phyloP scores from a whole-genome alignment of 345 rosid species.

The Eucalyptus guilfoylei region DNA sequence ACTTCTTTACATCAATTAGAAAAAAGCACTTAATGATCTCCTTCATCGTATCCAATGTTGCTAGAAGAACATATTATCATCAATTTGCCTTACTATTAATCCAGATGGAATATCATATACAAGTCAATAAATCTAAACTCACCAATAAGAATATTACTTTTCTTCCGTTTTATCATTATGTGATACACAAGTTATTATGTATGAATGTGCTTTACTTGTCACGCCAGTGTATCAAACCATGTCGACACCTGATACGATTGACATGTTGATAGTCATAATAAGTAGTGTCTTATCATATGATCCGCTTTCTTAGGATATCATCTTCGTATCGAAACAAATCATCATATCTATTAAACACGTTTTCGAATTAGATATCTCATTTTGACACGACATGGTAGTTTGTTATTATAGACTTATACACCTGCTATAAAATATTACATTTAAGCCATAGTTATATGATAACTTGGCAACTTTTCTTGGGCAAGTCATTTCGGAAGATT shows the following conservation, averaged over 20 bases:
- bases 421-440: background rate
- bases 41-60: background rate
- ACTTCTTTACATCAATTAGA: background rate
- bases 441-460: background rate
- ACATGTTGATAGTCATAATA: background rate
- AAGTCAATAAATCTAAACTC: background rate
- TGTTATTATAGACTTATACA: fast-evolving
- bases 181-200: background rate
- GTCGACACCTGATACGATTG: background rate
- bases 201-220: background rate
- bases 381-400: background rate
- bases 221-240: background rate
- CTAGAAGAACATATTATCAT: background rate
- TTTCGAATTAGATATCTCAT: background rate
- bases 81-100: background rate
- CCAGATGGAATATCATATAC: background rate
- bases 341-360: fast-evolving
- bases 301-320: fast-evolving
- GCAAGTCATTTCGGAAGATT: background rate
- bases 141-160: background rate
- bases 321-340: background rate
- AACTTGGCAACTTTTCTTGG: background rate
- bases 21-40: background rate
- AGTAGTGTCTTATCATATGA: background rate
- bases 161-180: background rate